phyloP scores from a whole-genome alignment of 176 grass and related monocot species.

The Oryza meyeriana region DNA sequence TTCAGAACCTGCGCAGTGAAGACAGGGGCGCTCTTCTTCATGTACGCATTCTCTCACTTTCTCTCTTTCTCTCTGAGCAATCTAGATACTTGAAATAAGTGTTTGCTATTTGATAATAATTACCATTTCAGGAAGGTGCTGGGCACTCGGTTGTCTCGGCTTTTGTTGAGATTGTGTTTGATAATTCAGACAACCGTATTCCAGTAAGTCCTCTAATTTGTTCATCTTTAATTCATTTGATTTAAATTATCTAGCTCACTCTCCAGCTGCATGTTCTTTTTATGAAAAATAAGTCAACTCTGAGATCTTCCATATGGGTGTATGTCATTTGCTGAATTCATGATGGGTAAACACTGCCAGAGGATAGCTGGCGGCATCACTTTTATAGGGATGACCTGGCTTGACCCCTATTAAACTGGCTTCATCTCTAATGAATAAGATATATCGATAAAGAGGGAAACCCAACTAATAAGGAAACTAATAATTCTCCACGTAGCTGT shows the following conservation, averaged over 20 bases:
- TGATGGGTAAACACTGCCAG: neutral
- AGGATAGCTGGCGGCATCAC: neutral
- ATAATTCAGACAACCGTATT: constrained; percentile 96
- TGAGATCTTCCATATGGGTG: neutral
- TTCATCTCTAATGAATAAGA: neutral
- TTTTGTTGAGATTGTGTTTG: constrained; percentile 99
- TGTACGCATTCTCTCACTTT: constrained; percentile 55
- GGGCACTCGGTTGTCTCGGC: constrained; percentile 97
- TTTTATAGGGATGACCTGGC: neutral
- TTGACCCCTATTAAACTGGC: neutral
- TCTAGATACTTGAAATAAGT: constrained; percentile 25
- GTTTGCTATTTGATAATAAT: constrained; percentile 31
- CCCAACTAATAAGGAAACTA: neutral
- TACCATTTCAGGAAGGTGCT: constrained; percentile 85
- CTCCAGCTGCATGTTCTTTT: constrained; percentile 23
- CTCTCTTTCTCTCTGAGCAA: constrained; percentile 36
- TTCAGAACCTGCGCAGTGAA: constrained; percentile 86
- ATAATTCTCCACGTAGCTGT: neutral
- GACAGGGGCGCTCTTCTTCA: constrained; percentile 96
- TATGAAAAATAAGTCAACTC: constrained; percentile 8
- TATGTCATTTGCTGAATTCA: neutral
- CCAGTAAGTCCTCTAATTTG: constrained; percentile 64
- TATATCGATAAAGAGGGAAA: neutral
- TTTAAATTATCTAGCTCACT: constrained; percentile 9
- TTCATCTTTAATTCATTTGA: constrained; percentile 4